A percentile compares a stretch with the other conserved stretches of the same genome.
phyloP scores from a whole-genome alignment of 2,329 filamentous ascomycete genomes.

The Rhynchosporium graminicola region DNA sequence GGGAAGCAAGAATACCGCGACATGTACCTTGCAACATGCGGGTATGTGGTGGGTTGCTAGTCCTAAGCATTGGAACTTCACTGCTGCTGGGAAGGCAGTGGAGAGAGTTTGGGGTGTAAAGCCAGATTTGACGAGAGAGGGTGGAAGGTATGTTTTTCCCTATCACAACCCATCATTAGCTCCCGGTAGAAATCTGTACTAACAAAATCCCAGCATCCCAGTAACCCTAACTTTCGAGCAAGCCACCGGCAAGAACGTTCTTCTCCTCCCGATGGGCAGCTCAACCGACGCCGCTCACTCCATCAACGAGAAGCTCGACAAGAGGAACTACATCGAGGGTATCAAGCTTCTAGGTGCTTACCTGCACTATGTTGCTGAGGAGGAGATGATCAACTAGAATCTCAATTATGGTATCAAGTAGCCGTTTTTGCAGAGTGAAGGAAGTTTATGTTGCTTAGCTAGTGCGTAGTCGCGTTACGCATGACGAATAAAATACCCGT shows the following conservation, averaged over 20 bases:
- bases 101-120: slow-evolving; percentile 91
- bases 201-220: slow-evolving; percentile 67
- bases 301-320: slow-evolving; percentile 98
- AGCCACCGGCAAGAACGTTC: slow-evolving; percentile 95
- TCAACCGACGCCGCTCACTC: slow-evolving; percentile 96
- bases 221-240: slow-evolving; percentile 97
- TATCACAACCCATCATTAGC: background rate
- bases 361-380: slow-evolving; percentile 92
- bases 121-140: slow-evolving; percentile 94
- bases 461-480: background rate
- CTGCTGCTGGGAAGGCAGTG: slow-evolving; percentile 90
- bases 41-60: slow-evolving; percentile 99
- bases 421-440: background rate
- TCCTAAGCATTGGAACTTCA: slow-evolving; percentile 99
- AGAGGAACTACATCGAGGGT: slow-evolving; percentile 96
- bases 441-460: background rate
- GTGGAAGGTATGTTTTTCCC: slow-evolving; percentile 67
- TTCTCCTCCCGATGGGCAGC: slow-evolving; percentile 94
- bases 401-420: background rate
- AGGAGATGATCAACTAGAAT: slow-evolving; percentile 55
- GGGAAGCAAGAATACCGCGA: slow-evolving; percentile 87
- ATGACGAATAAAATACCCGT: slow-evolving; percentile 13
- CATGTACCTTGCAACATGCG: slow-evolving; percentile 79
- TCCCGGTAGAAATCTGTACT: background rate
- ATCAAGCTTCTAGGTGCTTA: slow-evolving; percentile 95